Evolutionary conservation across 257 asterid species (phyloP), one percentile per base, ranked within the genome.

Genomic region (Solanum bulbocastanum): DNA sequence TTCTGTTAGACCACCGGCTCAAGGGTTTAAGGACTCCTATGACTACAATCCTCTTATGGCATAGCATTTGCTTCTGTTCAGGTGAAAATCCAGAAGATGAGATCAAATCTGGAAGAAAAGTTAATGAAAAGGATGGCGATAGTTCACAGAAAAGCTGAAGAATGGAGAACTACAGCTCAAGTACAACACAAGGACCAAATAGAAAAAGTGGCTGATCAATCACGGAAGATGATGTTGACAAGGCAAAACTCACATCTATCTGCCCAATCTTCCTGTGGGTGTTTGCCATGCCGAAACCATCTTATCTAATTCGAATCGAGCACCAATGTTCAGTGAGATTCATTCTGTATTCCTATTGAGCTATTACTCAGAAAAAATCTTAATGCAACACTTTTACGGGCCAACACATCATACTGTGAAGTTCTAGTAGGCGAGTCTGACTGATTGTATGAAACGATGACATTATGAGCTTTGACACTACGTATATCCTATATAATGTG

Each of bases 41-140:
- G 71, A 62, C 71, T 62, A 62, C 32, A 10, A 62, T 62, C 0
- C 32, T 62, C 33, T 69, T 75, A 75, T 37, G 49, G 40, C 4
- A 4, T 46, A 40, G 16, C 62, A 49, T 40, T 49, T 39, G 18
- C 49, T 32, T 81, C n/a, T 10, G 65, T 58, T 69, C 93, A 97
- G 99, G 98, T 97, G 93, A 97, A 97, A 91, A 92, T 97, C 75
- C 96, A 97, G 93, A 97, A 91, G 91, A 96, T 96, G 99, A 92
- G 96, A 87, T 94, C 97, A 14, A 94, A 95, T 90, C 27, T 96
- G 91, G 99, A 97, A 88, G 98, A 96, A 83, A 97, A 95, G 71
- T 88, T 97, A 35, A 96, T 96, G 99, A 97, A 95, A 92, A 96
- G 93, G 88, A 96, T 96, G 98, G 98, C 95, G 0, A 92, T 92